Conservation (phyloP, 768 basidiomycete species). For the Rossbeevera mucosa region DNA sequence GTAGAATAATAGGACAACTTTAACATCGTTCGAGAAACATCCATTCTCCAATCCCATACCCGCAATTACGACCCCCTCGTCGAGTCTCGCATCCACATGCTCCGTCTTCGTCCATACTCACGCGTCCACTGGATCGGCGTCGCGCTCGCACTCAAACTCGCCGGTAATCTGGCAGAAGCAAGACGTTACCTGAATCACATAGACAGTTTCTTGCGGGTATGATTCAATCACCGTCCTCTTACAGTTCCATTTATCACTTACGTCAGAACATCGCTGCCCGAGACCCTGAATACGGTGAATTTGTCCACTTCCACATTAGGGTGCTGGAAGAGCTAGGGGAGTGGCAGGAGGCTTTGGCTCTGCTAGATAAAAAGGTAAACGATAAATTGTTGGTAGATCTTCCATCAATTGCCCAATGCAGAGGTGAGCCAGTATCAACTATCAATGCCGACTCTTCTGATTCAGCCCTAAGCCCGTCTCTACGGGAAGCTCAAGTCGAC, state of each 20-base stretch:
- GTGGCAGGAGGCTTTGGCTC: slow-evolving; percentile 50
- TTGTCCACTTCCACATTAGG: slow-evolving; percentile 70
- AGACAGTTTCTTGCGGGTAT: slow-evolving; percentile 64
- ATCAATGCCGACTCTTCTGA: slow-evolving; percentile 1
- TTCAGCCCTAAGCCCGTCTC: slow-evolving; percentile 56
- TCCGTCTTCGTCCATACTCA: slow-evolving; percentile 73
- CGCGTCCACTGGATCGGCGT: slow-evolving; percentile 89
- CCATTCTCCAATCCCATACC: slow-evolving; percentile 83
- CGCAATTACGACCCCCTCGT: slow-evolving; percentile 74
- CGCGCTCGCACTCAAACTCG: slow-evolving; percentile 85
- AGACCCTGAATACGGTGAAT: slow-evolving; percentile 82
- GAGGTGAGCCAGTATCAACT: slow-evolving; percentile 43
- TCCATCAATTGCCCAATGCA: slow-evolving; percentile 58
- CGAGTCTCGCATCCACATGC: slow-evolving; percentile 76
- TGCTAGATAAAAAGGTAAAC: slow-evolving; percentile 64
- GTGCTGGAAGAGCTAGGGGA: slow-evolving; percentile 72
- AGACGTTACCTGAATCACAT: slow-evolving; percentile 71
- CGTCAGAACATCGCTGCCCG: slow-evolving; percentile 67
- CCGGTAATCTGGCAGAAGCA: slow-evolving; percentile 67
- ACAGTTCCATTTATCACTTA: slow-evolving; percentile 5
- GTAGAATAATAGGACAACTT: slow-evolving; percentile 69
- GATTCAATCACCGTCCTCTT: neutral
- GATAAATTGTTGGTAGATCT: slow-evolving; percentile 67
- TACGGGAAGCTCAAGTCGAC: slow-evolving; percentile 50
- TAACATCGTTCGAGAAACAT: slow-evolving; percentile 88